Evolutionary conservation across 2,329 filamentous ascomycete species (phyloP), one percentile per base, ranked within the genome.

Genomic region (Conoideocrella luteorostrata): DNA sequence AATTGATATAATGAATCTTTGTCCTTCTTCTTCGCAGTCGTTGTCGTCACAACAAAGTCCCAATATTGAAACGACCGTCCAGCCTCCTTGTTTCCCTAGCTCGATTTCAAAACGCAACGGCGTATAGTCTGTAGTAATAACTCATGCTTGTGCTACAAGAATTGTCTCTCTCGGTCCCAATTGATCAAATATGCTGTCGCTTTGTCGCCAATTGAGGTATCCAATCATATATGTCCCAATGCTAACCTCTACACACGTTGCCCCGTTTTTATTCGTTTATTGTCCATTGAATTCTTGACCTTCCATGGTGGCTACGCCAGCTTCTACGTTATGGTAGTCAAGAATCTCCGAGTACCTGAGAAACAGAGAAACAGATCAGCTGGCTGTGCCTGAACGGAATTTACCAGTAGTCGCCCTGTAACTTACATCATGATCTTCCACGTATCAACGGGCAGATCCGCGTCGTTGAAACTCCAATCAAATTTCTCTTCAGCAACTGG

Each of bases 401-500:
- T n/a, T 15, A 30, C 28, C 15, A 13, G 28, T 13, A 12, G 13
- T 15, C 28, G 15, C 12, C 28, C 13, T 30, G 47, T 30, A 21
- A 65, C 85, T 61, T 75, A 95, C 93, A 98, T 98, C 93, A 97
- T 98, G 63, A 98, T 96, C 74, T 98, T 98, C 93, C 93, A 98
- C n/a, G 90, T 95, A 62, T 98, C 93, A 40, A 97, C 90, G 1
- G 93, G 91, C 45, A 98, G 73, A 62, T 98, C 93, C 38, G 91
- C 93, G 57, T 98, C 93, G 65, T 97, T 97, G 71, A 98, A 98
- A 43, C 90, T 96, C 93, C 93, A 98, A 64, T 98, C 93, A 58
- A 98, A 98, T 71, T 95, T 96, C 73, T 96, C 90, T 49, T 95
- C 88, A 18, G 93, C 88, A 13, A 89, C 83, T 2, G 93, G 93